These are phyloP conservation scores for Bipolaris sorokiniana DNA, from an alignment of 2,329 filamentous ascomycete species.

Conservation along the genomic window DNA sequence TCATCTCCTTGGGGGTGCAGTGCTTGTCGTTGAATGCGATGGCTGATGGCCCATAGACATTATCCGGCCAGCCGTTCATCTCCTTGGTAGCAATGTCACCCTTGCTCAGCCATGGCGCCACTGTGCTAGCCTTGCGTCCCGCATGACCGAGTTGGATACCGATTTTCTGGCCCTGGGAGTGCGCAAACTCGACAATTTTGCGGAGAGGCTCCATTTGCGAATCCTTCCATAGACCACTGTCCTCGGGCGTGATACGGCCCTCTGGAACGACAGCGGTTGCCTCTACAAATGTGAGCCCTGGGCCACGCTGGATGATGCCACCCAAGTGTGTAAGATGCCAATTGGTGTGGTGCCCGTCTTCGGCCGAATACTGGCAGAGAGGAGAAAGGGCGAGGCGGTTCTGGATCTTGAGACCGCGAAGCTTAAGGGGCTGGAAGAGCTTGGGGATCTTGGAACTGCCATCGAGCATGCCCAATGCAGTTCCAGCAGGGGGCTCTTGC, in stretches of 20 bases:
- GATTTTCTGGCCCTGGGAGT: slow-evolving; percentile 76
- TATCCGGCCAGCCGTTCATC: slow-evolving; percentile 61
- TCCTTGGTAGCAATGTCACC: slow-evolving; percentile 62
- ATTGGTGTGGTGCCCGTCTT: slow-evolving; percentile 75
- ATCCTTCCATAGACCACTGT: slow-evolving; percentile 83
- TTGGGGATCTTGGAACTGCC: slow-evolving; percentile 62
- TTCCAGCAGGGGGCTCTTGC: slow-evolving; percentile 56
- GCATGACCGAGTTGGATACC: slow-evolving; percentile 84
- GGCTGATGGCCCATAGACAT: slow-evolving; percentile 63
- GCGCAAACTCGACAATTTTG: slow-evolving; percentile 76
- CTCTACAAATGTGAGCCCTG: slow-evolving; percentile 76
- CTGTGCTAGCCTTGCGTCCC: slow-evolving; percentile 67
- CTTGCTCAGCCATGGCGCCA: slow-evolving; percentile 67
- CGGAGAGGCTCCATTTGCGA: slow-evolving; percentile 75
- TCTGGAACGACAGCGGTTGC: slow-evolving; percentile 76
- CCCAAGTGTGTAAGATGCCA: slow-evolving; percentile 86
- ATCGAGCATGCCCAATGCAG: slow-evolving; percentile 55
- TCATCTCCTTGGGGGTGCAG: slow-evolving; percentile 70
- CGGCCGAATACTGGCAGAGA: slow-evolving; percentile 68
- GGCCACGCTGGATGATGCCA: slow-evolving; percentile 76
- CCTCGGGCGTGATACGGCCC: slow-evolving; percentile 82
- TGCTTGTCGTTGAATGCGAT: slow-evolving; percentile 68
- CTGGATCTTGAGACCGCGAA: slow-evolving; percentile 67
- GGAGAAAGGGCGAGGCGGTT: slow-evolving; percentile 66
- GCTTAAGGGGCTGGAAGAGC: slow-evolving; percentile 63